A percentile compares a stretch with the other conserved stretches of the same genome.
phyloP scores from a whole-genome alignment of 257 asterid species.

The Gentiana straminea region DNA sequence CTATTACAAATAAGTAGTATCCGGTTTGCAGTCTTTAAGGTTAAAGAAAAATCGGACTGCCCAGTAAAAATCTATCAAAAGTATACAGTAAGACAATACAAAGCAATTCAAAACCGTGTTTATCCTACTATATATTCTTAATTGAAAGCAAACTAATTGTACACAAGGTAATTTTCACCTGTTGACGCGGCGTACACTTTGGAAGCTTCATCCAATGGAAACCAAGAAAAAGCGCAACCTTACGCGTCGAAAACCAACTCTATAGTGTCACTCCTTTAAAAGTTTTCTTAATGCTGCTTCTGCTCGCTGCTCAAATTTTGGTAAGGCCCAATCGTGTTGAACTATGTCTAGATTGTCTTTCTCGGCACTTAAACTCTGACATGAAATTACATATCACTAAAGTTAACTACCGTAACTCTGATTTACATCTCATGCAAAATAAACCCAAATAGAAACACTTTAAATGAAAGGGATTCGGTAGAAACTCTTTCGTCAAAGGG shows the following conservation, averaged over 20 bases:
- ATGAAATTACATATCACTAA: slow-evolving; percentile 9
- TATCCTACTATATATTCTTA: too few species aligned
- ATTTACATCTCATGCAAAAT: too few species aligned
- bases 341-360: slow-evolving; percentile 69
- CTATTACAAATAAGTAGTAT: neutral
- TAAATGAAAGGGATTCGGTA: too few species aligned
- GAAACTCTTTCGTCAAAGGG: too few species aligned
- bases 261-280: slow-evolving; percentile 15
- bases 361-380: slow-evolving; percentile 84
- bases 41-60: too few species aligned
- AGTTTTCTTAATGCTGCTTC: slow-evolving; percentile 71
- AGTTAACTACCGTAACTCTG: too few species aligned
- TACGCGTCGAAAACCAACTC: neutral
- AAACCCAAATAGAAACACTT: too few species aligned
- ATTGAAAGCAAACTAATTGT: too few species aligned
- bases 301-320: slow-evolving; percentile 86
- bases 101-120: too few species aligned
- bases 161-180: slow-evolving; percentile 1
- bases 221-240: neutral
- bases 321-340: slow-evolving; percentile 89
- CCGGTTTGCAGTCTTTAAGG: too few species aligned
- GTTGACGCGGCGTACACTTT: neutral
- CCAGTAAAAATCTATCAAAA: too few species aligned
- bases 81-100: too few species aligned
- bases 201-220: neutral